phyloP scores from a whole-genome alignment of 345 rosid genomes.

The Eucalyptus marginata region DNA sequence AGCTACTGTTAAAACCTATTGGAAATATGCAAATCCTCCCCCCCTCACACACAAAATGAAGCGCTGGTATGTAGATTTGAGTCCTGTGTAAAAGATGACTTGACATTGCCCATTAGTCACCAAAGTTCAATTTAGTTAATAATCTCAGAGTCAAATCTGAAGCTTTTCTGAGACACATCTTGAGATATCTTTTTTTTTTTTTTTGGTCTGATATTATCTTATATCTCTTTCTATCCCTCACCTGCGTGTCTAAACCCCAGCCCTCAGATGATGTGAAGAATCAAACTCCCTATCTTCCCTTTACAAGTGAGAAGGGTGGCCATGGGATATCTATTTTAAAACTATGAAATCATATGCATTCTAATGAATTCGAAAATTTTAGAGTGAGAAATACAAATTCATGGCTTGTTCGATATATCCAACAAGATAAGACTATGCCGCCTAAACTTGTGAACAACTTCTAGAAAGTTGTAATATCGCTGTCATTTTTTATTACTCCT shows the following conservation, averaged over 20 bases:
- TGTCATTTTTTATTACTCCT: neutral
- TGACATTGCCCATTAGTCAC: neutral
- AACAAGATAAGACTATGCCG: neutral
- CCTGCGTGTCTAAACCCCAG: neutral
- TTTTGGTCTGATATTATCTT: too few species aligned
- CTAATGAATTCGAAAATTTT: neutral
- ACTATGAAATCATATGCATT: neutral
- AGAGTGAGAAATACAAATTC: neutral
- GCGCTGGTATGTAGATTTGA: fast-evolving
- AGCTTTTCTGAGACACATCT: neutral
- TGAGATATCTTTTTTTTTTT: neutral
- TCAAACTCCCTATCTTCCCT: neutral
- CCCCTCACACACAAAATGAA: too few species aligned
- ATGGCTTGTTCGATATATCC: neutral
- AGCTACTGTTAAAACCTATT: neutral
- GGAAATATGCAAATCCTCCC: neutral
- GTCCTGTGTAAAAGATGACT: neutral
- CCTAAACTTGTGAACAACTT: neutral
- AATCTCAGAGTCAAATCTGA: neutral
- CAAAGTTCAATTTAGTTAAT: neutral
- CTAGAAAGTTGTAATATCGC: neutral
- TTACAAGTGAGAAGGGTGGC: neutral
- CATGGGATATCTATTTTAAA: neutral
- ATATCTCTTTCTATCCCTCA: neutral
- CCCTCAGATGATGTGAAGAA: neutral